phyloP scores from a whole-genome alignment of 2,329 filamentous ascomycete genomes.

The Cladosporium phlei region DNA sequence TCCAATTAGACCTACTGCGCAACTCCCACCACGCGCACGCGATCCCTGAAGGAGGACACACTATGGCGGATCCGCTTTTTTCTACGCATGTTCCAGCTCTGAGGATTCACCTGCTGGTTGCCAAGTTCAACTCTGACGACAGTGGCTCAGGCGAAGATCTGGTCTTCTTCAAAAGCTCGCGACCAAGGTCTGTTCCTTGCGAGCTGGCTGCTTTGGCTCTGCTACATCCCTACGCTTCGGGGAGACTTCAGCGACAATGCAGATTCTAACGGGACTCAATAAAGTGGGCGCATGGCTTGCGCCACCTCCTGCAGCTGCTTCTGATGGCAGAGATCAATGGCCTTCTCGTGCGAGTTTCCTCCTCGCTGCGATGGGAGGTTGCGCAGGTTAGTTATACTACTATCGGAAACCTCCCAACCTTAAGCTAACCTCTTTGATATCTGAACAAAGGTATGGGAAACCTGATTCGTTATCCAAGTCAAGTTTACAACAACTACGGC shows the following conservation, averaged over 20 bases:
- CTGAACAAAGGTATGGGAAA: constrained; percentile 56
- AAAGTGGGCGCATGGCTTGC: constrained; percentile 30
- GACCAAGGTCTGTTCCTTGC: background rate
- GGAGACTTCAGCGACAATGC: background rate
- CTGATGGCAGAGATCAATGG: constrained; percentile 50
- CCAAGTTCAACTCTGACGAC: constrained; percentile 8
- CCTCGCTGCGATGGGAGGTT: constrained; percentile 56
- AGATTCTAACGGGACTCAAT: constrained; percentile 1
- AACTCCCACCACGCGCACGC: background rate
- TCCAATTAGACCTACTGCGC: background rate
- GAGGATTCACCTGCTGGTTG: too few relatives aligned
- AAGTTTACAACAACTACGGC: constrained; percentile 57
- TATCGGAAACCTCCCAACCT: too few relatives aligned
- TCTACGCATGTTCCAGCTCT: too few relatives aligned
- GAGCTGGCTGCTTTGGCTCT: constrained; percentile 2
- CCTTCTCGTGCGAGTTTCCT: constrained; percentile 52
- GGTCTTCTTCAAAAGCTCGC: background rate
- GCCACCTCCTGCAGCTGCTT: constrained; percentile 18
- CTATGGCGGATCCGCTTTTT: background rate
- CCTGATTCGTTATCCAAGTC: constrained; percentile 53
- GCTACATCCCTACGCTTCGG: background rate
- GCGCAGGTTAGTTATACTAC: too few relatives aligned
- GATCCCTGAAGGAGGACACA: constrained; percentile 1
- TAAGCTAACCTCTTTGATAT: too few relatives aligned
- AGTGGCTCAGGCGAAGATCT: background rate